phyloP scores from a whole-genome alignment of 257 asterid genomes.

The Nicotiana noctiflora region DNA sequence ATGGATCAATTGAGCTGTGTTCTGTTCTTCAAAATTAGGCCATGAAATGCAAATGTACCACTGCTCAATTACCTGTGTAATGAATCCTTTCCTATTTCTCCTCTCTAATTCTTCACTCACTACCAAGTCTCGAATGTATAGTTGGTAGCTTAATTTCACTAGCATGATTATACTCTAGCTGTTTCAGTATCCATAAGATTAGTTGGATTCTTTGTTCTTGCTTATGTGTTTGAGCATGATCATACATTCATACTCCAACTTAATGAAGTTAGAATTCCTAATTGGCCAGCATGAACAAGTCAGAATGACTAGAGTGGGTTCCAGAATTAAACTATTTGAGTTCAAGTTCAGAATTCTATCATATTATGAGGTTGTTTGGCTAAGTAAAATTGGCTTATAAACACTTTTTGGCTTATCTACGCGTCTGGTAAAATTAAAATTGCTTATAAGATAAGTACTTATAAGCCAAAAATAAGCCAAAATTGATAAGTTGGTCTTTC shows the following conservation, averaged over 20 bases:
- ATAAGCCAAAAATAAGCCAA: too few species aligned
- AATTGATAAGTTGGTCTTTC: too few species aligned
- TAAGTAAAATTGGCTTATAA: too few species aligned
- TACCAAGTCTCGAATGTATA: neutral
- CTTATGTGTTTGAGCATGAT: neutral
- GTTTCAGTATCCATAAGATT: neutral
- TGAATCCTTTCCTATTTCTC: neutral
- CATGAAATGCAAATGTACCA: neutral
- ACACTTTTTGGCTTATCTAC: too few species aligned
- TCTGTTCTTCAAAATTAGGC: conserved; percentile 26
- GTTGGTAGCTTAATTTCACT: neutral
- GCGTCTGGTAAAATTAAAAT: too few species aligned
- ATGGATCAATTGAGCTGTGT: conserved; percentile 51
- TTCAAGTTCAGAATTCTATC: too few species aligned
- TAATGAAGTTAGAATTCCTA: neutral
- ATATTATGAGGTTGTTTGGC: too few species aligned
- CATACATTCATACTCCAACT: neutral
- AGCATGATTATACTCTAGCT: neutral
- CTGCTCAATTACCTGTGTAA: neutral
- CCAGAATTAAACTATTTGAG: too few species aligned
- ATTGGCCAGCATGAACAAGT: neutral
- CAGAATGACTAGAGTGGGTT: too few species aligned
- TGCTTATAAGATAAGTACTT: too few species aligned
- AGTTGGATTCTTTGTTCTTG: neutral
- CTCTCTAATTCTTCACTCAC: neutral